A percentile compares a stretch with the other conserved stretches of the same genome.
phyloP scores from a whole-genome alignment of 371 early-diverging fungal species.

The Mortierella sp. region DNA sequence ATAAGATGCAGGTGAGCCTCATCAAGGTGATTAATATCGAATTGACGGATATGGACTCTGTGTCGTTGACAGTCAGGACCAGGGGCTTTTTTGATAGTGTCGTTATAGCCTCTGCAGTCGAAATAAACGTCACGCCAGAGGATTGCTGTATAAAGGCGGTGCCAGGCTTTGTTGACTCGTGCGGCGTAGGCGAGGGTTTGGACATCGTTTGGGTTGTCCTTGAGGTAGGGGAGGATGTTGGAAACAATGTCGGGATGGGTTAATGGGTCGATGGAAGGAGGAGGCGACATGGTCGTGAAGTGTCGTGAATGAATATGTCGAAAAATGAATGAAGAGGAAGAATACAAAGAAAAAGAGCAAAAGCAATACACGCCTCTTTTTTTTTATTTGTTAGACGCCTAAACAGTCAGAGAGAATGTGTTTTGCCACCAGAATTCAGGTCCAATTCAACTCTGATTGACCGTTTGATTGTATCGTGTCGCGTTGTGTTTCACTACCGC shows the following conservation, averaged over 20 bases:
- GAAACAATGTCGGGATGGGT: conserved; percentile 12
- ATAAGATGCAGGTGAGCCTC: not conserved
- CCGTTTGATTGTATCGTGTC: no score
- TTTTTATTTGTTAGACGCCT: no score
- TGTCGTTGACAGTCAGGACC: not conserved
- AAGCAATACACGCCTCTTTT: no score
- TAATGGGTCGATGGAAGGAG: not conserved
- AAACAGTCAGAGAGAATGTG: no score
- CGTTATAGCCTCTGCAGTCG: not conserved
- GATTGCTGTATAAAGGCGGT: not conserved
- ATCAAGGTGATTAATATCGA: not conserved
- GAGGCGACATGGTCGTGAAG: not conserved
- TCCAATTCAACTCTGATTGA: no score
- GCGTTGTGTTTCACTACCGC: no score
- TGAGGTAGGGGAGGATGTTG: not conserved
- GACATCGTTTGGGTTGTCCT: not conserved
- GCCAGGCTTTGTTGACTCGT: conserved; percentile 4
- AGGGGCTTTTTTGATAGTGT: not conserved
- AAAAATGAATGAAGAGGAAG: no score
- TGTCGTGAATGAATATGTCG: no score
- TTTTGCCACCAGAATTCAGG: no score
- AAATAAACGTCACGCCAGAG: not conserved
- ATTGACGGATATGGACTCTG: not conserved
- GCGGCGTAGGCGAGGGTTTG: not conserved
- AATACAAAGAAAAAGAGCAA: no score